phyloP scores from a whole-genome alignment of 2,329 filamentous ascomycete genomes.

The Colletotrichum melonis region DNA sequence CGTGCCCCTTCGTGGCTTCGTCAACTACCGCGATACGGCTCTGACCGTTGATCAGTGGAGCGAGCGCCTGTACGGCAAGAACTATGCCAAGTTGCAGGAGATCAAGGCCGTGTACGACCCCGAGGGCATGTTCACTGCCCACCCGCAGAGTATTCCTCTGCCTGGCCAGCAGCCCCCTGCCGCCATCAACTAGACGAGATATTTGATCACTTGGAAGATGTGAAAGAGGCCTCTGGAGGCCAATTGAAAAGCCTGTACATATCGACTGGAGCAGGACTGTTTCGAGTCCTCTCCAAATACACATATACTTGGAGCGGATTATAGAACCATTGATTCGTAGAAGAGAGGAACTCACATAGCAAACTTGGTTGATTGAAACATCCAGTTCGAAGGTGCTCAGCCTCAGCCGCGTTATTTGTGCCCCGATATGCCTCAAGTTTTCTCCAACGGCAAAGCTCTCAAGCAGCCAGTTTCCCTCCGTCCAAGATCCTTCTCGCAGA shows the following conservation, averaged over 20 bases:
- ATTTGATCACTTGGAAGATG: neutral
- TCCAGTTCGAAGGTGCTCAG: neutral
- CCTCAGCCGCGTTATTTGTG: neutral
- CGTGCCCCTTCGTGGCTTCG: constrained; percentile 32
- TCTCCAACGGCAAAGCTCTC: neutral
- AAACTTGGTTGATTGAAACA: neutral
- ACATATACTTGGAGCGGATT: neutral
- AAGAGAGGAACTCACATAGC: neutral
- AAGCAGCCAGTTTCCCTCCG: constrained; percentile 33
- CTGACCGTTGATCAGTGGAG: constrained; percentile 33
- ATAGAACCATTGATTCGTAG: neutral
- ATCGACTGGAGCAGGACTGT: neutral
- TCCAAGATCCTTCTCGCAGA: constrained; percentile 46
- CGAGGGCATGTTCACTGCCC: constrained; percentile 35
- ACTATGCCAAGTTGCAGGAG: constrained; percentile 31
- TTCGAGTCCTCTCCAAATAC: neutral
- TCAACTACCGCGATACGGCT: constrained; percentile 36
- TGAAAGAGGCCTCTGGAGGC: too few species aligned
- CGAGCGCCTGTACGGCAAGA: constrained; percentile 33
- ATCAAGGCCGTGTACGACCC: constrained; percentile 34
- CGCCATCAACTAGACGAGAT: constrained; percentile 13
- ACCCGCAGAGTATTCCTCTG: constrained; percentile 34
- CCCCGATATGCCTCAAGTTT: neutral
- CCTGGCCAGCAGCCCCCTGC: constrained; percentile 26
- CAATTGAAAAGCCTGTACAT: neutral